Base-by-base conservation (phyloP, 805 yeast species). In the Pichia pseudocactophila region DNA sequence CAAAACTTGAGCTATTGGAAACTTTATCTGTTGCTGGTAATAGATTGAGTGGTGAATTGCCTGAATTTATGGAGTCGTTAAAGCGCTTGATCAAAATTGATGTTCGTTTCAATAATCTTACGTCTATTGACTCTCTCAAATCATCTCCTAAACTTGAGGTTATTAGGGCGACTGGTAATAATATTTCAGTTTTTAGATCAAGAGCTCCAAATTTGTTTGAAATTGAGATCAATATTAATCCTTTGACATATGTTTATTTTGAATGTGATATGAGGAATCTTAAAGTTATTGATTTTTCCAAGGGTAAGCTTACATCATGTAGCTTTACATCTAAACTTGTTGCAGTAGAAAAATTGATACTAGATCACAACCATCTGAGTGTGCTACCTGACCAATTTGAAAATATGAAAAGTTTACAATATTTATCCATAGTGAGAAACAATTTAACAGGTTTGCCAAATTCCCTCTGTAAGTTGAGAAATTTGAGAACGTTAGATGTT, bases 341-440 rank as follows among this genome's bases (percentile, higher is more conserved):
- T 0, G 73, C 76, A 45, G 65, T 88, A 40, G 94, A 84, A 51
- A 82, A 76, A 45, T 63, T 92, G 49, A 78, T 77, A 25, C 62
- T 92, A 48, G 92, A 87, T 61, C 78, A 80, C 52, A 92, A 92
- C 56, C 92, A 84, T 55, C 68, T 92, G 50, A 83, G 83, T 8
- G 70, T 76, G 13, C 62, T 92, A 17, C 96, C 97, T 0, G 67
- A 71, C 1, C 81, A 79, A 39, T 71, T 92, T 20, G 76, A 80
- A 1, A 56, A 62, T 3, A 69, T 90, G 51, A 62, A 65, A 22
- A 75, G 70, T 44, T 66, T 92, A 53, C 72, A 76, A 2, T 76
- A 75, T 46, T 65, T 92, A 31, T 84, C 95, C 3, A 69, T 80
- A 2, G 79, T 76, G 41, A 77, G 78, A 41, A 92, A 92, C 57